Conservation (phyloP, 176 grass and related monocot species). For the Elymus sibiricus region DNA sequence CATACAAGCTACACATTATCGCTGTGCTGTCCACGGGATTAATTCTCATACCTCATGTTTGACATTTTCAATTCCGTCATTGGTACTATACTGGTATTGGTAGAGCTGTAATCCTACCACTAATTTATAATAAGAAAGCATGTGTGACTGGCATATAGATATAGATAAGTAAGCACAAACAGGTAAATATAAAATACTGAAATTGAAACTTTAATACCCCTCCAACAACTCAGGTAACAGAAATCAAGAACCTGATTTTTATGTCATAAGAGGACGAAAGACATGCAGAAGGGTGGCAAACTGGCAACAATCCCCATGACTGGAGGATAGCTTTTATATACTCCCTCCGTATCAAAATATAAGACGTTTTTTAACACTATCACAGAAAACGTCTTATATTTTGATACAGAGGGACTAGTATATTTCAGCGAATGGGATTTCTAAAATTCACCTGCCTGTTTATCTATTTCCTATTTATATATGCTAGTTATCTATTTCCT, state of each 20-base stretch:
- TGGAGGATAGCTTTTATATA: neutral
- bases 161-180: neutral
- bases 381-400: too few species aligned
- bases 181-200: neutral
- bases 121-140: constrained; percentile 7
- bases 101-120: neutral
- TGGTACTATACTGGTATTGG: neutral
- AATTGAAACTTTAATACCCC: neutral
- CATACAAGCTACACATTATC: neutral
- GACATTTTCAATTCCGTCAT: neutral
- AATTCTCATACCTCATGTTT: neutral
- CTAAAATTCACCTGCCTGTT: neutral
- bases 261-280: neutral
- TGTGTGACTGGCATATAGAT: neutral
- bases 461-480: neutral
- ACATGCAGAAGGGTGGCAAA: neutral
- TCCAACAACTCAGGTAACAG: neutral
- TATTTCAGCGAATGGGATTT: neutral
- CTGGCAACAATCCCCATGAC: neutral
- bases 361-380: too few species aligned
- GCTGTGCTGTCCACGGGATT: constrained; percentile 1
- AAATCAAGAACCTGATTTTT: neutral
- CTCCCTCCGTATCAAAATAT: too few species aligned
- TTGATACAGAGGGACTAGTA: too few species aligned
- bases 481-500: neutral